phyloP scores from a whole-genome alignment of 2,329 filamentous ascomycete species.

The Lasiodiplodia sp. region DNA sequence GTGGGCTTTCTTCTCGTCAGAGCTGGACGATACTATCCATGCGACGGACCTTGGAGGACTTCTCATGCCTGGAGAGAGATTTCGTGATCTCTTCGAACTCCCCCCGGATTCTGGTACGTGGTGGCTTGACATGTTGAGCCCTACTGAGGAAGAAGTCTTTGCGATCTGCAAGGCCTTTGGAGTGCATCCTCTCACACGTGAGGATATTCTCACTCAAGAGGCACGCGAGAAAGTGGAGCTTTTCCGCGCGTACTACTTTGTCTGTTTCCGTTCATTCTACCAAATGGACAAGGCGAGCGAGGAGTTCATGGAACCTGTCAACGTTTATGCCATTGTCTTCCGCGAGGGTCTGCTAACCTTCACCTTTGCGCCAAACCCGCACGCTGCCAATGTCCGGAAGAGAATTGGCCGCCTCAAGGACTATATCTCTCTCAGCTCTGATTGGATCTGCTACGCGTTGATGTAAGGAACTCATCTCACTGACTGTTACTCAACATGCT shows the following conservation, averaged over 20 bases:
- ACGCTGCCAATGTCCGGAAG: conserved; percentile 87
- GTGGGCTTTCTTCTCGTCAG: conserved; percentile 97
- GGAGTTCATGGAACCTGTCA: conserved; percentile 90
- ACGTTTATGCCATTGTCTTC: conserved; percentile 96
- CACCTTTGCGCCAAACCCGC: conserved; percentile 86
- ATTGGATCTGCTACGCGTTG: conserved; percentile 99
- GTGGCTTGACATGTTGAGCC: conserved; percentile 96
- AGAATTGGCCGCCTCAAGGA: conserved; percentile 93
- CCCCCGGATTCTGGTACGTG: conserved; percentile 82
- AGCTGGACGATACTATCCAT: conserved; percentile 91
- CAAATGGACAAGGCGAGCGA: conserved; percentile 80
- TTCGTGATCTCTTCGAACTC: conserved; percentile 84
- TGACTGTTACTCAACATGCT: conserved; percentile 10
- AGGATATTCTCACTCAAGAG: conserved; percentile 95
- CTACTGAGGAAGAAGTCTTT: conserved; percentile 85
- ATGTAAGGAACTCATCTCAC: conserved; percentile 68
- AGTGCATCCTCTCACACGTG: conserved; percentile 92
- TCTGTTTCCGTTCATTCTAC: conserved; percentile 94
- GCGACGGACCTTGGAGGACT: conserved; percentile 87
- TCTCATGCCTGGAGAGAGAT: conserved; percentile 85
- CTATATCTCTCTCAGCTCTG: conserved; percentile 90
- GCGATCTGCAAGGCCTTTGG: conserved; percentile 93
- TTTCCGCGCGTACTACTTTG: conserved; percentile 97
- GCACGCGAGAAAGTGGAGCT: conserved; percentile 98
- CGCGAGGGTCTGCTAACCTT: conserved; percentile 94